A percentile compares a stretch with the other conserved stretches of the same genome.
These are phyloP conservation scores for Asterophora parasitica DNA, from an alignment of 768 basidiomycete species.

Conservation along the genomic window DNA sequence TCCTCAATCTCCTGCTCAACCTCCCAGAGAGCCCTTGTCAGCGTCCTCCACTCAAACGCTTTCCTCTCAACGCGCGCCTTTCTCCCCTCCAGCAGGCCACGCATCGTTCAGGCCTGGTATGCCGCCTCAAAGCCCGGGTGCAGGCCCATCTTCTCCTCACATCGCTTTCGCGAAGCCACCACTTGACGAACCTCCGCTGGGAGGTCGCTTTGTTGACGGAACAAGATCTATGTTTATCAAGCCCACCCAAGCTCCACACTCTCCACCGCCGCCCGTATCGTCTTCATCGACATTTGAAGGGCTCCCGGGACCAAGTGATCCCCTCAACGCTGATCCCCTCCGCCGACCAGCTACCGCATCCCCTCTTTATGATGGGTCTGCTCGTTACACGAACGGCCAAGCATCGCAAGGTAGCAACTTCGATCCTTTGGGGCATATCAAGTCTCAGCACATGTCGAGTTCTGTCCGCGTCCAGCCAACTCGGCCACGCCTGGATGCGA, in stretches of 20 bases:
- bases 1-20: constrained; percentile 18
- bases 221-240: constrained; percentile 80
- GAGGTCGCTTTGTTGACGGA: constrained; percentile 67
- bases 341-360: constrained; percentile 26
- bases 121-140: constrained; percentile 45
- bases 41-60: constrained; percentile 26
- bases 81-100: constrained; percentile 17
- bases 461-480: constrained; percentile 73
- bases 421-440: constrained; percentile 62
- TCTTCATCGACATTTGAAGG: constrained; percentile 31
- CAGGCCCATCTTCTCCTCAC: constrained; percentile 50
- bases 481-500: constrained; percentile 73
- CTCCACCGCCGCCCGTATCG: constrained; percentile 29
- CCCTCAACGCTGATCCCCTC: constrained; percentile 32
- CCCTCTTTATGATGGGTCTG: constrained; percentile 20
- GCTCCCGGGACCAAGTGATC: constrained; percentile 19
- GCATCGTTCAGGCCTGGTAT: constrained; percentile 17
- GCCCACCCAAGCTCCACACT: constrained; percentile 35
- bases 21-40: constrained; percentile 24
- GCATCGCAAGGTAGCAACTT: constrained; percentile 29
- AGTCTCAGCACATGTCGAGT: constrained; percentile 61
- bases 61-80: constrained; percentile 14
- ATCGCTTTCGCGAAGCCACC: constrained; percentile 25
- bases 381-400: constrained; percentile 20
- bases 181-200: constrained; percentile 46